Evolutionary conservation across 2,329 filamentous ascomycete species (phyloP).

Genomic region (Ceratocystiopsis sp.): DNA sequence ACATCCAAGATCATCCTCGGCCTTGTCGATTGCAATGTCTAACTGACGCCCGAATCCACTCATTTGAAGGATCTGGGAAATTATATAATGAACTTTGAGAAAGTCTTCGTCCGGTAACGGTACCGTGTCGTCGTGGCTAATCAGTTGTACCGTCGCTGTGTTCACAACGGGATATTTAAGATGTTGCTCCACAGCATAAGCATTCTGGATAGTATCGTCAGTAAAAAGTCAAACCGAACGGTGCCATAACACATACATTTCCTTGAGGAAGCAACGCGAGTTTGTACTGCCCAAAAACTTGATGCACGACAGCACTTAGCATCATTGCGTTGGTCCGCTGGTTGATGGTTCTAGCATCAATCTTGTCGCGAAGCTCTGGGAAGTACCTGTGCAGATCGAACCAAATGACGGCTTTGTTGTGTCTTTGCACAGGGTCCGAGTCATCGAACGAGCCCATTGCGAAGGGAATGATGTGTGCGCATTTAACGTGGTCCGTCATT

Average conservation of each 20-base stretch:
- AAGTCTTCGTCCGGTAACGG: conserved; percentile 1
- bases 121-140: not conserved
- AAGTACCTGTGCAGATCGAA: conserved; percentile 6
- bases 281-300: too few species aligned
- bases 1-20: too few species aligned
- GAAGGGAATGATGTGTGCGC: conserved; percentile 6
- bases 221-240: not conserved
- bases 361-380: not conserved
- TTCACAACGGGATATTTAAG: too few species aligned
- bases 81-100: not conserved
- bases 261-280: too few species aligned
- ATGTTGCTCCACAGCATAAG: too few species aligned
- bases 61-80: not conserved
- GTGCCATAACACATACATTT: too few species aligned
- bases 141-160: not conserved
- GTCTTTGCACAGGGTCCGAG: not conserved
- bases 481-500: not conserved
- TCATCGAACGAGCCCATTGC: conserved; percentile 3
- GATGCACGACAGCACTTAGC: too few species aligned
- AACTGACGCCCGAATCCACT: conserved; percentile 1
- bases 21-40: not conserved
- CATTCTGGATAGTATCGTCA: not conserved
- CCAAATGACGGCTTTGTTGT: conserved; percentile 4
- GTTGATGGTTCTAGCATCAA: conserved; percentile 4
- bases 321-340: not conserved